phyloP scores from a whole-genome alignment of 768 basidiomycete species.

The Brasilioporus rufonigricans region DNA sequence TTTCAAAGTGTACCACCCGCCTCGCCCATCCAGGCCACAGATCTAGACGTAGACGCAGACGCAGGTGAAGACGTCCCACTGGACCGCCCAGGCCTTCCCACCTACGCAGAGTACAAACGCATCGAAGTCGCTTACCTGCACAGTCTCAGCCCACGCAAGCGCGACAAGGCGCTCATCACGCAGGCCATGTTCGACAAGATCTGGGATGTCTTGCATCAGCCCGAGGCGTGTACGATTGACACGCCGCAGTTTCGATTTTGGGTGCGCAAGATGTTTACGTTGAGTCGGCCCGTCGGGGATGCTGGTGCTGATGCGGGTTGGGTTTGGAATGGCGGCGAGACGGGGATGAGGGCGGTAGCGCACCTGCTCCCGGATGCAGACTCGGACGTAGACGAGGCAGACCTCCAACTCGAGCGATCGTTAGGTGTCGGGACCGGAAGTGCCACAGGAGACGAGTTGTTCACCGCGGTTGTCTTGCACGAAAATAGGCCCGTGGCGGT shows the following conservation, averaged over 20 bases:
- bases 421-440: constrained; percentile 6
- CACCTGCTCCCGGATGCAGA: background rate
- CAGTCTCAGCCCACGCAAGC: constrained; percentile 54
- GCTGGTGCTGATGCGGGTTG: background rate
- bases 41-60: background rate
- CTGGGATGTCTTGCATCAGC: constrained; percentile 62
- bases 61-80: background rate
- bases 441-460: background rate
- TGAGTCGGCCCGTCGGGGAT: constrained; percentile 35
- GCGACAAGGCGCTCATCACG: constrained; percentile 71
- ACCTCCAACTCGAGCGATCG: constrained; percentile 15
- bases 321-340: constrained; percentile 18
- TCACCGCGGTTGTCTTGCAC: constrained; percentile 56
- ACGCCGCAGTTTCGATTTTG: constrained; percentile 79
- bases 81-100: constrained; percentile 53
- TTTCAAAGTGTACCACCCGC: background rate
- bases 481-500: constrained; percentile 73
- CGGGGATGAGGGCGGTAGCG: background rate
- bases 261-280: constrained; percentile 78
- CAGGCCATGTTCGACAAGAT: constrained; percentile 69
- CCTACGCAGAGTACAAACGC: constrained; percentile 55
- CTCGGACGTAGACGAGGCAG: constrained; percentile 2
- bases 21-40: background rate
- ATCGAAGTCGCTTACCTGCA: constrained; percentile 58
- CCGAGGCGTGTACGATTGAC: constrained; percentile 41